These are phyloP conservation scores for Vaccinium myrtillus DNA, from an alignment of 148 eudicot genomes.

Conservation along the genomic window DNA sequence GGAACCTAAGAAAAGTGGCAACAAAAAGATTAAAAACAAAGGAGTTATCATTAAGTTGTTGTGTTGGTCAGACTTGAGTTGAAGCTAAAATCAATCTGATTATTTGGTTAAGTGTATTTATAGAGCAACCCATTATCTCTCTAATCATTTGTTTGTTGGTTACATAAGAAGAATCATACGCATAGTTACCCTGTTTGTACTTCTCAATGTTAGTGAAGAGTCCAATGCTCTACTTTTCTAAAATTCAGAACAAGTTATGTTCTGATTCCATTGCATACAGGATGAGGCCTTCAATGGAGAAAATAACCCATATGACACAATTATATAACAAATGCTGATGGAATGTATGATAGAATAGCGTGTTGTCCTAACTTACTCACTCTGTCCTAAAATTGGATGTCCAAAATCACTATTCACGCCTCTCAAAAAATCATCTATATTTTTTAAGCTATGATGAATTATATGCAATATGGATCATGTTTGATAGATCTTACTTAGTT, in stretches of 20 bases:
- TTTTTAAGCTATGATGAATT: no score
- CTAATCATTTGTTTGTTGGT: background rate
- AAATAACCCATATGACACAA: background rate
- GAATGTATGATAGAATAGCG: background rate
- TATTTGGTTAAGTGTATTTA: background rate
- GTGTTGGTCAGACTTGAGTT: background rate
- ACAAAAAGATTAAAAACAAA: background rate
- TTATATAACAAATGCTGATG: no score
- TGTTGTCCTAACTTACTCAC: background rate
- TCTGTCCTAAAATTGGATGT: no score
- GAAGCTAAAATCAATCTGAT: background rate
- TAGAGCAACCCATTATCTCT: no score
- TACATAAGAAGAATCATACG: background rate
- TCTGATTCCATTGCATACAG: background rate
- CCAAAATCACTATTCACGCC: no score
- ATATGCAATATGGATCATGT: no score
- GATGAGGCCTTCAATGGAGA: background rate
- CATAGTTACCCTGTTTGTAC: background rate
- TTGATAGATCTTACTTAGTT: no score
- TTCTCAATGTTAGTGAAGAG: background rate
- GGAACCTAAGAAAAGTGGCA: background rate
- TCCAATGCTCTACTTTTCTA: background rate
- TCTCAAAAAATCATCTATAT: no score
- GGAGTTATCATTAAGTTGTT: background rate
- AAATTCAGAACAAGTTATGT: background rate